Evolutionary conservation across 2,329 filamentous ascomycete species (phyloP).

Genomic region (Chlorencoelia australis): DNA sequence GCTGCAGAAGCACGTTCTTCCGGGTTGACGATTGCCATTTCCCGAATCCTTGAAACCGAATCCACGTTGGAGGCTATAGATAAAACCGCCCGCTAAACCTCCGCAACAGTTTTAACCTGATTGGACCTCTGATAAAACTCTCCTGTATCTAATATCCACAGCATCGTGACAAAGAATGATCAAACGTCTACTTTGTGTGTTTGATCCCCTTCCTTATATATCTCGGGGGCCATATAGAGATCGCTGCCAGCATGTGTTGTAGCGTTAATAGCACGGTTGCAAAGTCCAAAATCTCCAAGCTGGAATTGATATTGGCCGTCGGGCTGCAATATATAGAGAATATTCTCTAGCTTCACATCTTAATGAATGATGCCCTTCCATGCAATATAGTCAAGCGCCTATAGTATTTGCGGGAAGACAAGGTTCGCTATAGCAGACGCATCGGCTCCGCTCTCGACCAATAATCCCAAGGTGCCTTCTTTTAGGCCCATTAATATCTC

Average conservation of each 20-base stretch:
- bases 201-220: conserved; percentile 4
- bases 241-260: conserved; percentile 1
- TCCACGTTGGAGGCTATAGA: conserved; percentile 7
- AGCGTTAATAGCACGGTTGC: conserved; percentile 5
- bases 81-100: conserved; percentile 6
- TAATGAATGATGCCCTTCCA: conserved; percentile 76
- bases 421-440: conserved; percentile 4
- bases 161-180: conserved; percentile 10
- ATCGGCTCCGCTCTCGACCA: conserved; percentile 2
- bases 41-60: conserved; percentile 10
- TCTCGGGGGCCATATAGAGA: conserved; percentile 7
- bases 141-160: conserved; percentile 11
- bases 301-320: conserved; percentile 8
- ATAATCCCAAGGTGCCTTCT: conserved; percentile 7
- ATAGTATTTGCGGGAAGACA: conserved; percentile 8
- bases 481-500: conserved; percentile 9
- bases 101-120: conserved; percentile 6
- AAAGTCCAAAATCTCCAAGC: conserved; percentile 9
- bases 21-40: conserved; percentile 9
- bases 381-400: conserved; percentile 7
- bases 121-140: conserved; percentile 6
- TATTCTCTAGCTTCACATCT: conserved; percentile 56
- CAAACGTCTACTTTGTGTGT: conserved; percentile 9
- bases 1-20: conserved; percentile 9
- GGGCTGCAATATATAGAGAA: conserved; percentile 30